A percentile compares a stretch with the other conserved stretches of the same genome.
phyloP scores from a whole-genome alignment of 495 filamentous ascomycete genomes.

The Trichoderma orchidacearum region DNA sequence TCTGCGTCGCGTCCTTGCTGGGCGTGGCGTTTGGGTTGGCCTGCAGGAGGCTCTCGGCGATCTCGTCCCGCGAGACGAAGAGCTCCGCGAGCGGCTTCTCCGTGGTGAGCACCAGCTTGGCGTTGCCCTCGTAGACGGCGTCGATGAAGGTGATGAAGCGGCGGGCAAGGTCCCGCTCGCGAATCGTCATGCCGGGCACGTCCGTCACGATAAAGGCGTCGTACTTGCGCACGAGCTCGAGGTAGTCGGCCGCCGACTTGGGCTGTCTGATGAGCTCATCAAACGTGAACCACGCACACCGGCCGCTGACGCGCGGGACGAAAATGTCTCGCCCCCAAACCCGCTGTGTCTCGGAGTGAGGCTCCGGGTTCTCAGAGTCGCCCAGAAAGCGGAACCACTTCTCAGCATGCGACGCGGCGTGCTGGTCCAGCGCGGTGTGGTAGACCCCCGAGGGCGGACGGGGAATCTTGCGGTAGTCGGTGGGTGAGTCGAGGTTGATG shows the following conservation, averaged over 20 bases:
- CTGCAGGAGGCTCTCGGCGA: slow-evolving; percentile 37
- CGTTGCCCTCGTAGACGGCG: slow-evolving; percentile 74
- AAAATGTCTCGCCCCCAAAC: slow-evolving; percentile 89
- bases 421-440: slow-evolving; percentile 62
- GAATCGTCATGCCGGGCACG: slow-evolving; percentile 80
- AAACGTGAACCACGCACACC: slow-evolving; percentile 80
- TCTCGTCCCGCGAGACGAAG: slow-evolving; percentile 74
- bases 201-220: slow-evolving; percentile 87
- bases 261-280: slow-evolving; percentile 77
- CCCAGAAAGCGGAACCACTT: slow-evolving; percentile 93
- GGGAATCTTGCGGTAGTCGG: slow-evolving; percentile 94
- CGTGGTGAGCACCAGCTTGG: slow-evolving; percentile 89
- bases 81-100: slow-evolving; percentile 72
- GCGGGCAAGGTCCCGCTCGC: slow-evolving; percentile 75
- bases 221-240: slow-evolving; percentile 84
- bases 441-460: slow-evolving; percentile 90
- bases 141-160: slow-evolving; percentile 97
- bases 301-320: slow-evolving; percentile 78
- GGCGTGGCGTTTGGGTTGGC: slow-evolving; percentile 9
- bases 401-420: slow-evolving; percentile 67
- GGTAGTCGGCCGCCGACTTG: slow-evolving; percentile 84
- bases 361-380: slow-evolving; percentile 56
- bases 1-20: slow-evolving; percentile 22
- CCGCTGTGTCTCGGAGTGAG: slow-evolving; percentile 60
- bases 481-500: slow-evolving; percentile 87